Evolutionary conservation across 2,329 filamentous ascomycete genomes (phyloP), one percentile per base, ranked within the genome.

Genomic region (Colletotrichum neosansevieriae): DNA sequence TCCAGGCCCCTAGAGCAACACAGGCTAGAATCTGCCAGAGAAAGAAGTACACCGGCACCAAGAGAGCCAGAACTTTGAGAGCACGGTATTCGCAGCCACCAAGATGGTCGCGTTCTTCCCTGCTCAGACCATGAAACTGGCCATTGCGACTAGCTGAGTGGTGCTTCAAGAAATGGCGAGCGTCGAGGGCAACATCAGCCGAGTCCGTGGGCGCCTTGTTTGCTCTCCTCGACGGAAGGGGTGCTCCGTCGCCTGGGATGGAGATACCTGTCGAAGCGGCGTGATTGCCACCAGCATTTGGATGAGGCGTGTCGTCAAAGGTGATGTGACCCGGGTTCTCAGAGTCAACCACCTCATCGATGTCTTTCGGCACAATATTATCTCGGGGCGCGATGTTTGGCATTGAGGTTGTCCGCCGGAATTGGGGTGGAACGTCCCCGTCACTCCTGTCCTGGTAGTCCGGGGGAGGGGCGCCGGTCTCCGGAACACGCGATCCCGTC

Each of bases 1-100:
- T 86, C 82, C 87, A 92, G 17, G 87, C 88, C 10, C 86, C 89
- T 13, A 91, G 79, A 2, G 85, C 84, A 13, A 91, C 73, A 69
- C 82, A 84, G 2, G 86, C 86, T 3, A 91, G 75, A 2, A 90
- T 63, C 73, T 91, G 89, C 83, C 86, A 91, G 6, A 84, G 74
- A 32, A 83, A 74, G 34, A 85, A 89, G 74, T 92, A 92, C 6
- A 86, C 69, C 0, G 88, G 88, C 6, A 92, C 88, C 17, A 89
- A 74, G 71, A 86, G 81, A 3, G 87, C 82, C 2, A 92, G 81
- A 6, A 91, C 76, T 54, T 83, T 83, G 19, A 92, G 81, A 21
- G 89, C 89, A 45, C 87, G 84, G 74, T 91, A 91, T 75, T 92
- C 89, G 63, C 84, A 86, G 1, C 89, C 88, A 29, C 89, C 89